phyloP scores from a whole-genome alignment of 2,329 filamentous ascomycete genomes.

The Scytalidium sp. region DNA sequence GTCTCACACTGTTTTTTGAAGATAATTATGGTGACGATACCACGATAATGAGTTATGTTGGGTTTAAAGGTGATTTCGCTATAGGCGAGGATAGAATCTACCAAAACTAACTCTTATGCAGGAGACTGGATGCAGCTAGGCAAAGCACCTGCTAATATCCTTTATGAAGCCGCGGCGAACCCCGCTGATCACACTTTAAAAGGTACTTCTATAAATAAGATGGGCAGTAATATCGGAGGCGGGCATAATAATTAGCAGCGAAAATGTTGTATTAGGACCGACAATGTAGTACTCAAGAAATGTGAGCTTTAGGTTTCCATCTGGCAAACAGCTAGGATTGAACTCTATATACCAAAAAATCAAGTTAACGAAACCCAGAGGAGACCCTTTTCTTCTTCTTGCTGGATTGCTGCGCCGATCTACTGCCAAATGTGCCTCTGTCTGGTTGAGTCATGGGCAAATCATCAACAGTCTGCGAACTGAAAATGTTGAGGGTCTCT shows the following conservation, averaged over 20 bases:
- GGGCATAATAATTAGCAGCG: background rate
- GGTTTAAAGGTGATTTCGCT: slow-evolving; percentile 87
- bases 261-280: background rate
- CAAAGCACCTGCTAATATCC: slow-evolving; percentile 76
- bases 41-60: slow-evolving; percentile 77
- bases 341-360: slow-evolving; percentile 1
- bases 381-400: slow-evolving; percentile 42
- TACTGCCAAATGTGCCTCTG: slow-evolving; percentile 43
- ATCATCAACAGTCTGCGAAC: slow-evolving; percentile 24
- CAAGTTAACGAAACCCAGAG: slow-evolving; percentile 32
- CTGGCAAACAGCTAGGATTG: no score
- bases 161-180: slow-evolving; percentile 94
- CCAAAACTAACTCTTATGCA: slow-evolving; percentile 66
- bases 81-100: slow-evolving; percentile 74
- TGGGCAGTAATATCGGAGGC: slow-evolving; percentile 53
- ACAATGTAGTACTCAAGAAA: no score
- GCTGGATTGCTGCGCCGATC: slow-evolving; percentile 30
- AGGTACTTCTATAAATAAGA: slow-evolving; percentile 50
- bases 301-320: no score
- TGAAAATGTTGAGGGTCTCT: slow-evolving; percentile 12
- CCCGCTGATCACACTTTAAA: slow-evolving; percentile 78
- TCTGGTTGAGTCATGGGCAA: slow-evolving; percentile 43
- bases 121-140: slow-evolving; percentile 84
- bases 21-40: slow-evolving; percentile 85
- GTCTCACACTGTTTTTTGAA: slow-evolving; percentile 80